Evolutionary conservation across 805 yeast genomes (phyloP), one percentile per base, ranked within the genome.

Genomic region (Teunomyces pallodes): DNA sequence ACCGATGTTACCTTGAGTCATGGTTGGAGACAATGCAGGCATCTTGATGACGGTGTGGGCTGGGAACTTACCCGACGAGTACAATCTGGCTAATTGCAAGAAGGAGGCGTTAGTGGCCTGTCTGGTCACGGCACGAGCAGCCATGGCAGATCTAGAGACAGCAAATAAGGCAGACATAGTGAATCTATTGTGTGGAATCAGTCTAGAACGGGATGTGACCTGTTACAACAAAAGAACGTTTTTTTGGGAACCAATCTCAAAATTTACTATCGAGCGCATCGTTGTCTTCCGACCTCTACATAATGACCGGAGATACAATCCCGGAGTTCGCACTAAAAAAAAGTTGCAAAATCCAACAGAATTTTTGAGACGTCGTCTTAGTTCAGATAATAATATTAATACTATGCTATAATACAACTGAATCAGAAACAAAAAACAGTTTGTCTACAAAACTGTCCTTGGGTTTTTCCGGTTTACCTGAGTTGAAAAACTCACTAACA

Each of bases 21-120:
- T 94, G 46, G 99, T 94, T 56, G 99, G 99, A n/a, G 98, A 92
- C 61, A 94, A 77, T 8, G 99, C 99, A 43, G 99, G 99, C 99
- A 94, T 94, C 67, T 85, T 86, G 60, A 94, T 90, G 63, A 94
- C 84, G 51, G 87, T 82, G 72, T 94, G 97, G 16, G 83, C 70
- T 31, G 96, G 96, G 72, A 81, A 88, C 56, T 73, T 71, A 35
- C 67, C 68, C 28, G 76, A 68, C 24, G 76, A 63, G 61, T 73
- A 73, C 50, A 68, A 66, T 59, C 78, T 63, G 30, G 71, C 70
- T 59, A 66, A 60, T 53, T 63, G 67, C 43, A 63, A 55, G 28
- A 59, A 54, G 29, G 61, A 53, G 35, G 58, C 45, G 43, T 52
- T 52, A 42, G 56, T 53, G 30, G 54, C 45, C 16, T 31, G 20